Evolutionary conservation across 108 stramenopile genomes (phyloP), one percentile per base, ranked within the genome.

Genomic region (Pseudonitzschia multiseries): DNA sequence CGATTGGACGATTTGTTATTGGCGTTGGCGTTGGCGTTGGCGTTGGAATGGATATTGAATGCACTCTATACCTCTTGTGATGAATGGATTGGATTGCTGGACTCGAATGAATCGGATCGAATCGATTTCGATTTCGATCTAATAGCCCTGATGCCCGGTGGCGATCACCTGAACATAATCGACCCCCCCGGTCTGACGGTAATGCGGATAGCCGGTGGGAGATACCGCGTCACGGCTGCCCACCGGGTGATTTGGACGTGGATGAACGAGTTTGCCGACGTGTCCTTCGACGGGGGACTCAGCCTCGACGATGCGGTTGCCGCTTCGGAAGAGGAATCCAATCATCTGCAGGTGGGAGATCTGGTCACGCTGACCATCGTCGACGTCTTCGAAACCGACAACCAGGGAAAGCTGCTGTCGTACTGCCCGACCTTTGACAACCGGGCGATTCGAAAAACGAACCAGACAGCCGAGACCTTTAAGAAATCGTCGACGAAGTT

Each of bases 381-480:
- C 18, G 93, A 95, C 77, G 93, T 95, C 17, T 95, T 95, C 81
- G 91, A 95, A 70, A 95, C 91, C 24, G 93, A 95, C 73, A 82
- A 76, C 32, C 85, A 92, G 60, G 93, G 93, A 17, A 87, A 83
- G 65, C 65, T 95, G 60, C 73, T 95, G 26, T 89, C 89, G 4
- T 79, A 95, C 72, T 95, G 93, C 71, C 93, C 93, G 0, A 95
- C 93, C 36, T 95, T 95, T 72, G 93, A 95, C 84, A 95, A 95
- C 69, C 75, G 91, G 20, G 84, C 77, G 4, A 84, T 95, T 21
- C 77, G 75, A 27, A 92, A 91, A 72, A 95, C 93, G n/a, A 81
- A 86, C 53, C 84, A 83, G 68, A 68, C 87, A n/a, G 68, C 84
- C 1, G 90, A 95, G 66, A 77, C 83, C 8, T 52, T 95, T 14